Evolutionary conservation across 2,329 filamentous ascomycete genomes (phyloP), one percentile per base, ranked within the genome.

Genomic region (Ceratocystiopsis brevicomis): DNA sequence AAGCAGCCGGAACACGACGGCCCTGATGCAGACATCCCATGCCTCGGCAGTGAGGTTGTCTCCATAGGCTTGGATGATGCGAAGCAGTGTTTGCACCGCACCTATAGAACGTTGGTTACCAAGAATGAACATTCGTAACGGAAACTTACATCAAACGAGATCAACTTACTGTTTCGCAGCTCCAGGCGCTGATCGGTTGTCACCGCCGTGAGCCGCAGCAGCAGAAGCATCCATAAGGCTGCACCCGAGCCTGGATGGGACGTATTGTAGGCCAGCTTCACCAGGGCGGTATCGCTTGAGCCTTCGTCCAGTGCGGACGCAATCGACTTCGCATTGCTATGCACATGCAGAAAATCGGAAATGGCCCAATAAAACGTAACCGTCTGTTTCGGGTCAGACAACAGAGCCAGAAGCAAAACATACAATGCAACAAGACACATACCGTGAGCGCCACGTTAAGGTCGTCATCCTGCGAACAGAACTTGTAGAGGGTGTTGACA

Each of bases 281-380:
- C 60, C 2, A 81, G 57, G 15, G 69, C 64, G 9, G 75, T 61
- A 43, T 80, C 76, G 6, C 73, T 61, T 47, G 68, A 54, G 47
- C 67, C 63, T 38, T 65, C 60, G 44, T 77, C 65, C 46, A 78
- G 64, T 41, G 68, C 65, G 38, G 68, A 62, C 1, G 69, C 76
- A 32, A 79, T 71, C 1, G 69, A 66, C 38, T 78, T 68, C 0
- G 68, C 65, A 45, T 65, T 66, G 43, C 68, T 73, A 50, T 71
- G 73, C 3, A 67, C 62, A 1, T 74, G 78, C 5, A 96, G 66
- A 49, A 87, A 90, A 57, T 95, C 87, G 0, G 88, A 94, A 9
- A 95, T 72, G 43, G 88, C 87, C 85, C 87, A 95, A 58, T 94
- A 93, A 55, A 93, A 90, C 0, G 88, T 94, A 10, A 94, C 83